phyloP scores from a whole-genome alignment of 805 yeast species.

The Candida silvicultrix region DNA sequence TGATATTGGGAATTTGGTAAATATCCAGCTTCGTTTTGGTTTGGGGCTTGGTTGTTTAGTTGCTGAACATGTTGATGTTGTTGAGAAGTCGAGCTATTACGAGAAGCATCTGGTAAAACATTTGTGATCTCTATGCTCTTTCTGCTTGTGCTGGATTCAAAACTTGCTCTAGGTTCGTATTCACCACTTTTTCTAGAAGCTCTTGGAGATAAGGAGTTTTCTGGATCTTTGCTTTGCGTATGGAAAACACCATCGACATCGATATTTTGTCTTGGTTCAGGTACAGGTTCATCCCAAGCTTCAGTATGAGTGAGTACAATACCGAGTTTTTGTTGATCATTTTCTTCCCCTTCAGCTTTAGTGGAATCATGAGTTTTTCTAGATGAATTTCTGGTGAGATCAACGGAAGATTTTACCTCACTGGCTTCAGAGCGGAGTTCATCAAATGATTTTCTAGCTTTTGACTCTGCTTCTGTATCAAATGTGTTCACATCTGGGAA shows the following conservation, averaged over 20 bases:
- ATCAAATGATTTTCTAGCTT: background rate
- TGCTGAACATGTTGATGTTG: too few species aligned
- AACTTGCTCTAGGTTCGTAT: background rate
- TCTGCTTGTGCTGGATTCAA: background rate
- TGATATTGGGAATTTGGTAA: background rate
- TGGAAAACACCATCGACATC: constrained; percentile 19
- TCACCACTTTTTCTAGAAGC: background rate
- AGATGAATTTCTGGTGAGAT: background rate
- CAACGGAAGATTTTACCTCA: background rate
- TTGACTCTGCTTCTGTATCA: background rate
- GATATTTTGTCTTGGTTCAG: background rate
- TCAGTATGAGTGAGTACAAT: constrained; percentile 15
- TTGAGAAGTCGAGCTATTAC: too few species aligned
- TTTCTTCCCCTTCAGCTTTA: background rate
- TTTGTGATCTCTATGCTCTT: background rate
- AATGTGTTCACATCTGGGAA: constrained; percentile 5
- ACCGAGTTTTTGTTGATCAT: constrained; percentile 5
- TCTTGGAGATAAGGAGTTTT: background rate
- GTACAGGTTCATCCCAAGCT: constrained; percentile 14
- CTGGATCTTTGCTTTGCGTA: background rate
- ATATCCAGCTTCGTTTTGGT: background rate
- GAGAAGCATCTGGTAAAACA: background rate
- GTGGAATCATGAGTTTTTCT: constrained; percentile 1
- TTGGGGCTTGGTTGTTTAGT: too few species aligned
- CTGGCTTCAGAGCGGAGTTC: background rate